Evolutionary conservation across 164 flowering plant species (phyloP).

Genomic region (Piper longum): DNA sequence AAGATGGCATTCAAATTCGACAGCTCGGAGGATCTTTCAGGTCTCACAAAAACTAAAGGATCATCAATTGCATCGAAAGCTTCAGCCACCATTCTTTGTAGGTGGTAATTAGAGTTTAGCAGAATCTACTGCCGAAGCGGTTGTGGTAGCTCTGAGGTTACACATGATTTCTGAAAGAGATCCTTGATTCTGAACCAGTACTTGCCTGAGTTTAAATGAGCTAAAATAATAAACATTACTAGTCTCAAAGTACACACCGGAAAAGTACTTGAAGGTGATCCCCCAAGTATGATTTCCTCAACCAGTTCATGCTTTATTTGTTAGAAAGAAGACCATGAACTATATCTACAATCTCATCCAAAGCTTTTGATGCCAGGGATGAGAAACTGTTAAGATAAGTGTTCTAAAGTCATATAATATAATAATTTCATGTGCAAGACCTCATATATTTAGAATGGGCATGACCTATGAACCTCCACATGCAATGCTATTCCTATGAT

Average conservation of each 20-base stretch:
- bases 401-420: neutral
- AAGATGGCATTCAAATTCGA: slow-evolving; percentile 15
- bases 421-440: too few species aligned
- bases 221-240: slow-evolving; percentile 24
- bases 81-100: slow-evolving; percentile 20
- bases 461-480: slow-evolving; percentile 24
- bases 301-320: slow-evolving; percentile 26
- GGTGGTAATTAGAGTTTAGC: neutral
- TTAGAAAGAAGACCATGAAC: slow-evolving; percentile 14
- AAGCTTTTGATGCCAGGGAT: neutral
- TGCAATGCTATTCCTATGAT: slow-evolving; percentile 44
- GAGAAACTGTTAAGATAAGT: neutral
- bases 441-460: neutral
- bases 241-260: slow-evolving; percentile 26
- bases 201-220: slow-evolving; percentile 22
- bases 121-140: slow-evolving; percentile 16
- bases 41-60: slow-evolving; percentile 39
- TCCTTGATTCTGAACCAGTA: slow-evolving; percentile 9
- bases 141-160: slow-evolving; percentile 27
- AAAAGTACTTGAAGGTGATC: neutral
- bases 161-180: slow-evolving; percentile 10
- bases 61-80: slow-evolving; percentile 37
- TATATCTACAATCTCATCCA: slow-evolving; percentile 7
- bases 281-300: slow-evolving; percentile 11
- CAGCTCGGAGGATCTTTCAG: slow-evolving; percentile 2